Conservation (phyloP, 108 stramenopile species). For the Pseudonitzschia pungens region DNA sequence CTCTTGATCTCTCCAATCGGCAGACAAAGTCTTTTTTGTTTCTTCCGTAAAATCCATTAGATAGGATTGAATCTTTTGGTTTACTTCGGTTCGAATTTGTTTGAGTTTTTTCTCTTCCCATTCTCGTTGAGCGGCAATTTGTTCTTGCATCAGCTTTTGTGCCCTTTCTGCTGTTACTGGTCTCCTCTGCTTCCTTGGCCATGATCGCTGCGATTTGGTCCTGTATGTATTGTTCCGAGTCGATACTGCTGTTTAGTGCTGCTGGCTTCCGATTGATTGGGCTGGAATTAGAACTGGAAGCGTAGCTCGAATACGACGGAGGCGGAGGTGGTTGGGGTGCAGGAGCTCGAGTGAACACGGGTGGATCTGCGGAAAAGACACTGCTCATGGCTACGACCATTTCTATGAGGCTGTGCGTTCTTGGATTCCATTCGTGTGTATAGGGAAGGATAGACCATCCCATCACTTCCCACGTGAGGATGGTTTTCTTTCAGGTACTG, state of each 20-base stretch:
- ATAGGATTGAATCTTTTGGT: slow-evolving; percentile 44
- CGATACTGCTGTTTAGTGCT: no score
- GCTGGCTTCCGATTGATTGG: no score
- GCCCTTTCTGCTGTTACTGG: slow-evolving; percentile 36
- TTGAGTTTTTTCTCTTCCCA: slow-evolving; percentile 49
- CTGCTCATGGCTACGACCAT: slow-evolving; percentile 79
- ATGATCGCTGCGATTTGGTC: slow-evolving; percentile 38
- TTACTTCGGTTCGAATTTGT: slow-evolving; percentile 39
- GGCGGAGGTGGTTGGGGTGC: slow-evolving; percentile 34
- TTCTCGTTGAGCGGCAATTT: slow-evolving; percentile 31
- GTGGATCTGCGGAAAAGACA: slow-evolving; percentile 93
- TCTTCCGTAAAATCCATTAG: slow-evolving; percentile 35
- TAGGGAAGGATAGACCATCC: slow-evolving; percentile 94
- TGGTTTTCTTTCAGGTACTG: slow-evolving; percentile 84
- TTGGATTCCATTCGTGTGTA: slow-evolving; percentile 85
- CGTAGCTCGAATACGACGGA: slow-evolving; percentile 23
- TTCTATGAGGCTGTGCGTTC: slow-evolving; percentile 72
- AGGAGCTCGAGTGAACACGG: slow-evolving; percentile 77
- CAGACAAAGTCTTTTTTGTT: slow-evolving; percentile 36
- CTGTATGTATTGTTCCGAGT: slow-evolving; percentile 34
- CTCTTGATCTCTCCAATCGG: slow-evolving; percentile 60
- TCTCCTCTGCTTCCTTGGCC: slow-evolving; percentile 54
- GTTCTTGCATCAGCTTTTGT: slow-evolving; percentile 36
- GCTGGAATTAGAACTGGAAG: neutral
- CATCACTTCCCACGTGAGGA: slow-evolving; percentile 81